Evolutionary conservation across 2,329 filamentous ascomycete genomes (phyloP), one percentile per base, ranked within the genome.

Genomic region (Xylariaceae sp.): DNA sequence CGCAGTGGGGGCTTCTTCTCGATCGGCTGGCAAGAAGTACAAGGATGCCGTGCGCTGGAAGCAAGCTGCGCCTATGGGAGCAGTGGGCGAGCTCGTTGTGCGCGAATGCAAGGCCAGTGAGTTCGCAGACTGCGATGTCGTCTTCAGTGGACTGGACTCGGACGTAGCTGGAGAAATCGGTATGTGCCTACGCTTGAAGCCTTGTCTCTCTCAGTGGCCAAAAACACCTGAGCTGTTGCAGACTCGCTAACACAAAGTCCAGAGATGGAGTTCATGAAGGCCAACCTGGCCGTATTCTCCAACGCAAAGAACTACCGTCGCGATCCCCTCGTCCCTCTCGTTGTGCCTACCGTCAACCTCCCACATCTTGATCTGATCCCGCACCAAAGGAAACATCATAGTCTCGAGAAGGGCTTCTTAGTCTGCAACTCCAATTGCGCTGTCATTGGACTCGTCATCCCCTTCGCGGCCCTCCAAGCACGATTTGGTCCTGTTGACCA

Each of bases 401-500:
- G 72, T 19, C 74, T 95, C 34, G 72, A 85, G 48, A 89, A 87
- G 67, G 93, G 93, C 18, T 95, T 97, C 71, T 71, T 97, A 29
- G 89, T 96, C 46, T 97, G 91, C 78, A 97, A 97, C 73, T 95
- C 89, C 51, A 97, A 97, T 72, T 98, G 93, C 69, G 91, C 91
- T 42, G 91, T 96, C 59, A 95, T 97, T 57, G 91, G 91, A 36
- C 81, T 97, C 44, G 91, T 96, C 47, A 94, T 95, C 49, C 93
- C 93, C 18, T 91, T 96, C 60, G 89, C 89, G 9, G 91, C 91
- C 13, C 79, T 97, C 28, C 87, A 95, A 64, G 79, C 83, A 39
- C 82, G 79, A 55, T 95, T 97, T 58, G 93, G 91, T 34, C 82
- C 84, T 56, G 86, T 95, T 53, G 85, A 87, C 47, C 65, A 69